Base-by-base conservation (phyloP, 2,329 filamentous ascomycete species). In the Seiridium cupressi region DNA sequence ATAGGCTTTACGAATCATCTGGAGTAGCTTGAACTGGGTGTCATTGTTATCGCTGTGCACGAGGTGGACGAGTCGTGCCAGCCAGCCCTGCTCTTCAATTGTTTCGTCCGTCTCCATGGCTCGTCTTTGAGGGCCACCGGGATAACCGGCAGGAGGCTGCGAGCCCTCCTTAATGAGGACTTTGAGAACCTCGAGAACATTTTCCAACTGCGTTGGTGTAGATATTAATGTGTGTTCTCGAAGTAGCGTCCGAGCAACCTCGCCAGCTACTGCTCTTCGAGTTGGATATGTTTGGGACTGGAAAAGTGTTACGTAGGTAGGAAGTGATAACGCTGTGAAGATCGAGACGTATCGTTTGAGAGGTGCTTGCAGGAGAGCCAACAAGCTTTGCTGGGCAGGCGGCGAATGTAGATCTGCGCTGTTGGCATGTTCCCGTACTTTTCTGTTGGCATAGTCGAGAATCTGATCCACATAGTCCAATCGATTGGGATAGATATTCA, bases 401-500 rank as follows among this genome's bases (percentile, higher is more conserved):
- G 89, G 85, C 3, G 93, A 94, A 76, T 98, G 95, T 35, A 99
- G 81, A 70, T 99, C 95, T n/a, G 95, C 89, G 68, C 93, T 97
- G 75, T 97, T 97, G 61, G 91, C 88, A 74, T 96, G 92, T 72
- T 97, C 92, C 56, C 87, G 84, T 44, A 94, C 92, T 76, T 98
- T 97, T 68, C 88, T 83, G 56, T 91, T 89, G 55, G 93, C 94
- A 73, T 95, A 98, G 58, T 91, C 88, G 44, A 99, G 81, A 53
- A 98, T 90, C 74, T 98, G 93, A 70, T 99, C 93, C 55, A 98
- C 91, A 69, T 97, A 98, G 78, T 98, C 94, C 64, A 98, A 81
- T 60, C 90, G 85, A 64, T 95, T 89, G 0, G 95, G 94, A 71
- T 99, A 98, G 66, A 98, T 96, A 74, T 96, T 98, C 63, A 99